Evolutionary conservation across 2,329 filamentous ascomycete species (phyloP).

Genomic region (Sclerotiophoma versabilis): DNA sequence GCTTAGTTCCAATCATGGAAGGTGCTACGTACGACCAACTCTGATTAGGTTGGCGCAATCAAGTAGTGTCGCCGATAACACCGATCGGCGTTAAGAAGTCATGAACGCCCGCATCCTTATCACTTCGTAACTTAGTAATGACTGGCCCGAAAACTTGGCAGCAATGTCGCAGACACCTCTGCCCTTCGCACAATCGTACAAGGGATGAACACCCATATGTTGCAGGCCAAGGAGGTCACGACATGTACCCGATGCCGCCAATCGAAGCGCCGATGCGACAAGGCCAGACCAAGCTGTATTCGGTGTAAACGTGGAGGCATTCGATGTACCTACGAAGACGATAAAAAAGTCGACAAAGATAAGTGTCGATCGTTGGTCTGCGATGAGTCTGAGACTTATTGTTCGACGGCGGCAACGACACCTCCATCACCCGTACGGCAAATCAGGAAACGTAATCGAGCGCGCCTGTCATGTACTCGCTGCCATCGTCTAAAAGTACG

Average conservation of each 20-base stretch:
- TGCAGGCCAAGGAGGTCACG: slow-evolving; percentile 14
- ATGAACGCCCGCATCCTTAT: neutral
- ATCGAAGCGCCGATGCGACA: slow-evolving; percentile 28
- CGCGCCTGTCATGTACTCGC: slow-evolving; percentile 28
- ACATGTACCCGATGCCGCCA: slow-evolving; percentile 28
- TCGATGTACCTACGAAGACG: slow-evolving; percentile 15
- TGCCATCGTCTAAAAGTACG: slow-evolving; percentile 35
- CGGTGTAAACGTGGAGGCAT: slow-evolving; percentile 19
- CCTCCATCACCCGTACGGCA: neutral
- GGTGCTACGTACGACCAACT: too few species aligned
- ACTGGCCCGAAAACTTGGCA: neutral
- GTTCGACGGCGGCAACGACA: neutral
- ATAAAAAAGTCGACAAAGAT: neutral
- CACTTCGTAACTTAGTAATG: neutral
- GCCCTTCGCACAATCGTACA: neutral
- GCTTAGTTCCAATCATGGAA: too few species aligned
- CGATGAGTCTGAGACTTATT: neutral
- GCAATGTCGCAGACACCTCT: neutral
- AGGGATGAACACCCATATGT: neutral
- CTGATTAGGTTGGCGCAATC: neutral
- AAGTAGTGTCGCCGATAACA: neutral
- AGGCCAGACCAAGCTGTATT: slow-evolving; percentile 22
- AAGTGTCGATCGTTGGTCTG: neutral
- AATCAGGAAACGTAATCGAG: slow-evolving; percentile 23
- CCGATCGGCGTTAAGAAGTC: slow-evolving; percentile 2